Evolutionary conservation across 2,329 filamentous ascomycete genomes (phyloP), one percentile per base, ranked within the genome.

Genomic region (Graphium sp.): DNA sequence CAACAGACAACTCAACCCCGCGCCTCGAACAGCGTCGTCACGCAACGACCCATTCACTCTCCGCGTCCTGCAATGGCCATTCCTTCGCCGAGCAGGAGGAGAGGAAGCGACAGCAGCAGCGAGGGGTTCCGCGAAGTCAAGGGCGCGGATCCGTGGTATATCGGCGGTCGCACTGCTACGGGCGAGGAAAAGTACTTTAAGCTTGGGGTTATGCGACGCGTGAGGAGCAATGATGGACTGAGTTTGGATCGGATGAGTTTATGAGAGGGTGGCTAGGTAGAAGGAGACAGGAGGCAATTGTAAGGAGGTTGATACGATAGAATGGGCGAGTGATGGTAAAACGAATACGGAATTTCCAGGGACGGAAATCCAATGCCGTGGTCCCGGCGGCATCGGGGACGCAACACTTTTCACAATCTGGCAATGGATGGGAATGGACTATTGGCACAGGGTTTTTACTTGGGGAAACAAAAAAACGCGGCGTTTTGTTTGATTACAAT

Each of bases 101-200:
- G 79, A 32, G 79, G 77, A 16, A 82, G 75, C 39, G 78, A 84
- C 39, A 81, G 74, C 49, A 77, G 69, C 36, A 74, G 65, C 30
- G 79, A 84, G 42, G 79, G 78, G 2, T 84, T 84, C 47, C 59
- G 76, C 29, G 78, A 84, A 35, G 74, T 73, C 20, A 50, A 72
- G 27, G 76, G 74, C 3, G 66, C 68, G 2, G 79, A 85, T 38
- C 83, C 80, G 52, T 82, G 78, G 75, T 85, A 84, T 43, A 79
- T 85, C 31, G 79, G 79, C 14, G 79, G 79, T 6, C 58, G 76
- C 43, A 84, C 78, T 17, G 76, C 78, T 2, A 63, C 55, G 2
- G 79, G 79, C n/a, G 79, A 85, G 43, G 79, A 85, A 47, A 68
- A 69, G 42, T 84, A 82, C 53, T 85, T 84, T 50, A 82, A 82